Base-by-base conservation (phyloP, 2,329 filamentous ascomycete genomes). In the Trichoderma sp. region DNA sequence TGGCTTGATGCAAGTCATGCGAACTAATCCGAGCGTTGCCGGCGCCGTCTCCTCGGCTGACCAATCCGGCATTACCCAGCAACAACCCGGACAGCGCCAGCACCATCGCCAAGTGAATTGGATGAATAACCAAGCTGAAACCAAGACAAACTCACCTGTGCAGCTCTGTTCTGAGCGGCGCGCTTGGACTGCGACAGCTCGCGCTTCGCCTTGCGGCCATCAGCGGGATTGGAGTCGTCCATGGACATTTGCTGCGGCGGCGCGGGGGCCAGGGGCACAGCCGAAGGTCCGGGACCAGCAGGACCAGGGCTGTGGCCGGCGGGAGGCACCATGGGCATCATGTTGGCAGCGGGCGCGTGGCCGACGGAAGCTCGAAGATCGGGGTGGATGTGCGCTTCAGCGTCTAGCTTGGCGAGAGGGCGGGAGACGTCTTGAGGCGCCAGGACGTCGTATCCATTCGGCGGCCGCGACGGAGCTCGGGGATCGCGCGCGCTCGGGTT, bases 101-200 rank as follows among this genome's bases (percentile, higher is more conserved):
- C 23, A 5, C 15, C 50, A 30, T 67, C 34, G 23, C 8, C 34
- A 30, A 50, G 3, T 9, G 23, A 7, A 28, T 9, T 13, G 17
- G 28, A 15, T 15, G 3, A 7, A 65, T 3, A 4, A n/a, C 17
- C n/a, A 20, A 20, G 13, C 26, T 11, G 28, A 3, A 28, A 26
- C 32, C 8, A 34, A 17, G 39, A 55, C 28, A 67, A 69, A 80
- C 91, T 79, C 88, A 98, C 96, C 90, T 99, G 96, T 68, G 96
- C 96, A 76, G 95, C 96, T 80, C 96, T 88, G 79, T 99, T 99
- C 80, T 99, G 96, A 11, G 96, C 96, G 32, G 96, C 96, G 75
- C 96, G 92, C 85, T 98, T 99, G 47, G 94, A 97, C 58, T 95
- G 96, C 30, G 95, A 98, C 73, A 99, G 84, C 82, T 98, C 95